Evolutionary conservation across 116 monocot genomes (phyloP).

Genomic region (Zostera marina): DNA sequence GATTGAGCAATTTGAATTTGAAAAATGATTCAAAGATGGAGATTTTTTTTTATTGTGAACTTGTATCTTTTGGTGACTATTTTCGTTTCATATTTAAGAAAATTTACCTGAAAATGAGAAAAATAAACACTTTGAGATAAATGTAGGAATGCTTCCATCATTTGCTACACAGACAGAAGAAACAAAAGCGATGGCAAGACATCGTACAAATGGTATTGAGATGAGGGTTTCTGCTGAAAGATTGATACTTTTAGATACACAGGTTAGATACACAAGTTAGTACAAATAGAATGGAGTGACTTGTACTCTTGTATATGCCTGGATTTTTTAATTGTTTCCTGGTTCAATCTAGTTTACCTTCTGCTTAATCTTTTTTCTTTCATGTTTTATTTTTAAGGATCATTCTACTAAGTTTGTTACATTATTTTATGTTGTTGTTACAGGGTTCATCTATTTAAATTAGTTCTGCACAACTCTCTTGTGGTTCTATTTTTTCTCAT

Average conservation of each 20-base stretch:
- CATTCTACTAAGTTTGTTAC: too few species aligned
- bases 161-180: constrained; percentile 77
- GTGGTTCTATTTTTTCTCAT: too few species aligned
- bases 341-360: too few species aligned
- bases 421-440: too few species aligned
- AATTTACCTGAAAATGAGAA: not conserved
- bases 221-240: constrained; percentile 79
- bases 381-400: too few species aligned
- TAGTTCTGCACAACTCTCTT: too few species aligned
- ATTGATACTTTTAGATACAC: constrained; percentile 81
- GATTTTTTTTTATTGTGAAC: not conserved
- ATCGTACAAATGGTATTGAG: constrained; percentile 74
- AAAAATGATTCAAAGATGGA: not conserved
- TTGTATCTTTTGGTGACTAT: not conserved
- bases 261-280: too few species aligned
- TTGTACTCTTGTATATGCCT: not conserved
- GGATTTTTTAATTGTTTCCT: not conserved
- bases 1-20: not conserved
- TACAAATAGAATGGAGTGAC: too few species aligned
- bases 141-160: constrained; percentile 79
- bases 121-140: not conserved
- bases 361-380: too few species aligned
- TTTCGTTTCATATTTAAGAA: not conserved
- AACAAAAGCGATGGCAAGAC: constrained; percentile 54
- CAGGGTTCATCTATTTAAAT: too few species aligned